Conservation (phyloP, 768 basidiomycete genomes). For the Amanita pallidorosea region DNA sequence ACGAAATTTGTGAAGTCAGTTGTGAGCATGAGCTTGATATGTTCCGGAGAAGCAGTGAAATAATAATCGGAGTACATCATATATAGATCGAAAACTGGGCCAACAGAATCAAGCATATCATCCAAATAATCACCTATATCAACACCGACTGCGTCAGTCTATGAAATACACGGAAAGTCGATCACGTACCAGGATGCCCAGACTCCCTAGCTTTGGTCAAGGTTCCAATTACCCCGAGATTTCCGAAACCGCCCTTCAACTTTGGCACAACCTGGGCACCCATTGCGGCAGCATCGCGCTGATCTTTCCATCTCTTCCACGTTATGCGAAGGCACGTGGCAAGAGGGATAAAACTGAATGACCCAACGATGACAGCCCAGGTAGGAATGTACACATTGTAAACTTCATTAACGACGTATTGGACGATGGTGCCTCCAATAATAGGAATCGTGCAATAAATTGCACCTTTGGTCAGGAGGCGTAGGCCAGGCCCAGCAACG, state of each 20-base stretch:
- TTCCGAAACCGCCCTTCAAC: slow-evolving; percentile 30
- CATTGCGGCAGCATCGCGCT: slow-evolving; percentile 26
- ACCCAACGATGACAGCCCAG: slow-evolving; percentile 23
- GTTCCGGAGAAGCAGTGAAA: slow-evolving; percentile 39
- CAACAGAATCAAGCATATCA: slow-evolving; percentile 21
- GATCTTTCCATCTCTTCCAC: slow-evolving; percentile 17
- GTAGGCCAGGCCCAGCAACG: background rate
- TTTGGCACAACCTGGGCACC: slow-evolving; percentile 35
- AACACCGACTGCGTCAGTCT: background rate
- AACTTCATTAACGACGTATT: slow-evolving; percentile 7
- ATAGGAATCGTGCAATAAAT: background rate
- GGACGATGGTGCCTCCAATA: slow-evolving; percentile 10
- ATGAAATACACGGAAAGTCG: background rate
- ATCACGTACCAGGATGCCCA: slow-evolving; percentile 39
- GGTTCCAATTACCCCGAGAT: slow-evolving; percentile 28
- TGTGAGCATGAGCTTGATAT: slow-evolving; percentile 46
- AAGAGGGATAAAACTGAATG: slow-evolving; percentile 23
- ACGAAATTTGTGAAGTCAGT: slow-evolving; percentile 50
- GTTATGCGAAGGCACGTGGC: slow-evolving; percentile 20
- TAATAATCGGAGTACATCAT: slow-evolving; percentile 34
- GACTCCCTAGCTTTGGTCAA: slow-evolving; percentile 24
- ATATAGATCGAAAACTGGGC: slow-evolving; percentile 34
- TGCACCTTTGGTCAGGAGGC: background rate
- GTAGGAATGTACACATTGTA: slow-evolving; percentile 20
- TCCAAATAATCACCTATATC: slow-evolving; percentile 30